Percentiles rank a stretch among this genome's conserved stretches.
Evolutionary conservation across 768 basidiomycete species (phyloP).

Genomic region (Tricholoma furcatifolium): DNA sequence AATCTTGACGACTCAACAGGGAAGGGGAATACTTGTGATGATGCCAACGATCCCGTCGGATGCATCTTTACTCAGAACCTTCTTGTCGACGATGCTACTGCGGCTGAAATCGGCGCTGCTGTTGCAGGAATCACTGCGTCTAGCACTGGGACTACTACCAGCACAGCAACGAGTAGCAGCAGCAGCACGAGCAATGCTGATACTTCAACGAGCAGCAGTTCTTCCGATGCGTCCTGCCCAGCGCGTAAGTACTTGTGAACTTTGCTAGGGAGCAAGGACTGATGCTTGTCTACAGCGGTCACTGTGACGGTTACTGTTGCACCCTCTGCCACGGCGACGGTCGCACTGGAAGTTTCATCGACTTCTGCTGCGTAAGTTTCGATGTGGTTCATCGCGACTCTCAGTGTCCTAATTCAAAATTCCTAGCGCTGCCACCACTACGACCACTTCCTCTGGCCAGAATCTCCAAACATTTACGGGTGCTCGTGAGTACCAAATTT

Average conservation of each 20-base stretch:
- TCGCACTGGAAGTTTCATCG: conserved; percentile 1
- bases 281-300: conserved; percentile 16
- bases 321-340: conserved; percentile 14
- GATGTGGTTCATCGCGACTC: background rate
- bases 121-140: conserved; percentile 29
- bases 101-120: conserved; percentile 56
- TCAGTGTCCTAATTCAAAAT: background rate
- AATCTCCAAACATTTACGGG: conserved; percentile 57
- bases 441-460: conserved; percentile 19
- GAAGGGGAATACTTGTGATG: conserved; percentile 56
- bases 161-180: conserved; percentile 2
- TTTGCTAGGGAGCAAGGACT: background rate
- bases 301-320: conserved; percentile 22
- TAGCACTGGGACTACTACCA: conserved; percentile 3
- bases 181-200: background rate
- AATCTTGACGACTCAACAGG: conserved; percentile 48
- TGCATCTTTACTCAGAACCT: conserved; percentile 68
- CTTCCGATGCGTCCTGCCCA: conserved; percentile 10
- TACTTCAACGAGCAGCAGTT: too few relatives aligned
- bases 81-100: conserved; percentile 53
- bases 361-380: conserved; percentile 11
- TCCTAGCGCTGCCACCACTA: conserved; percentile 16
- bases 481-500: conserved; percentile 32
- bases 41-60: conserved; percentile 48
- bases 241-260: conserved; percentile 12